Conservation (phyloP, 306 rosid species). For the Quercus mongolica region DNA sequence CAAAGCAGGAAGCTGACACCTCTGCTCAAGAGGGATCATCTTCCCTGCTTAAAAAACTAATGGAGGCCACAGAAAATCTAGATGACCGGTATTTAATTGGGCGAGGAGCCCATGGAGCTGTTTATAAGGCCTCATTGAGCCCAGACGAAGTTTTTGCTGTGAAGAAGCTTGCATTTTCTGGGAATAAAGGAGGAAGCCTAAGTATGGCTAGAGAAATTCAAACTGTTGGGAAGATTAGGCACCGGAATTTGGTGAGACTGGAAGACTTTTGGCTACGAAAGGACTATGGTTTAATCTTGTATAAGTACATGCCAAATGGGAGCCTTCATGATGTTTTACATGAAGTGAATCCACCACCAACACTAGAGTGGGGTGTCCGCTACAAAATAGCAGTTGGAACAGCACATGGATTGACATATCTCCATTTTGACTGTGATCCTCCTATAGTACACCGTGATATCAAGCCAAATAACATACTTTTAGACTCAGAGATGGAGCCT, state of each 20-base stretch:
- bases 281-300: conserved; percentile 65
- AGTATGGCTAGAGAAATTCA: conserved; percentile 69
- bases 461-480: conserved; percentile 76
- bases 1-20: conserved; percentile 26
- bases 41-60: conserved; percentile 43
- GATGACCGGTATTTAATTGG: conserved; percentile 61
- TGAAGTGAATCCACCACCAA: conserved; percentile 39
- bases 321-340: conserved; percentile 80
- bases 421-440: conserved; percentile 80
- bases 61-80: conserved; percentile 65
- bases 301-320: conserved; percentile 75
- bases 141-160: conserved; percentile 52
- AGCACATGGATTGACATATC: conserved; percentile 76
- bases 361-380: conserved; percentile 62
- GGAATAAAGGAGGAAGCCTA: conserved; percentile 35
- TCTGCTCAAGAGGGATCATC: conserved; percentile 38
- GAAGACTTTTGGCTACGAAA: conserved; percentile 62
- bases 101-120: conserved; percentile 88
- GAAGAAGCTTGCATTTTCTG: conserved; percentile 58
- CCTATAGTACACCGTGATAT: conserved; percentile 80
- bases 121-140: conserved; percentile 57
- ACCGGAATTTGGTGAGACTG: conserved; percentile 67
- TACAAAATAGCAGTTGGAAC: conserved; percentile 65
- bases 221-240: conserved; percentile 63
- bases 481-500: conserved; percentile 82